Evolutionary conservation across 1,284 basidiomycete genomes (phyloP).

Genomic region (Melampsora abietis-canadensis): DNA sequence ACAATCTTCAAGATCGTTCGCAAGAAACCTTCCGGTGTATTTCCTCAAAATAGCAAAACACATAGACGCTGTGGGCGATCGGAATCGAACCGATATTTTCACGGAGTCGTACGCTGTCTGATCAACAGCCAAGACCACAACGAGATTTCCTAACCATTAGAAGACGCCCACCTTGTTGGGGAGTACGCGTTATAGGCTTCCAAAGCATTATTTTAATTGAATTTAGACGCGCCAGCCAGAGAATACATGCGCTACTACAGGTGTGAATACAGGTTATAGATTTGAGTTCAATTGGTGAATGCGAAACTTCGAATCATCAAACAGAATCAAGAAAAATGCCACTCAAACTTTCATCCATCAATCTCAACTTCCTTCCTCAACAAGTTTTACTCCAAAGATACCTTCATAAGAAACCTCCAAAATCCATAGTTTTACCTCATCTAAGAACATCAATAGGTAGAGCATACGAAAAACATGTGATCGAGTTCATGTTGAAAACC

Average conservation of each 20-base stretch:
- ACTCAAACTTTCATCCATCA: conserved; percentile 8
- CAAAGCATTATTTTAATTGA: no score
- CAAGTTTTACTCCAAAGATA: not conserved
- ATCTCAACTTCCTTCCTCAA: not conserved
- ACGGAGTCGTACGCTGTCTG: not conserved
- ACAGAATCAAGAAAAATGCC: not conserved
- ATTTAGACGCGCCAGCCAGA: no score
- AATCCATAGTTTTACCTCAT: not conserved
- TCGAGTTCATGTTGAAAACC: not conserved
- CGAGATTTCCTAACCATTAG: conserved; percentile 44
- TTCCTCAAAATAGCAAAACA: not conserved
- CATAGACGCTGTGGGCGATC: conserved; percentile 40
- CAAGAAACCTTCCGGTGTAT: no score
- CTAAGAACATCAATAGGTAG: not conserved
- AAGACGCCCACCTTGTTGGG: conserved; percentile 28
- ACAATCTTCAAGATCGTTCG: no score
- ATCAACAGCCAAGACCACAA: conserved; percentile 15
- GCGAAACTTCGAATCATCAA: no score
- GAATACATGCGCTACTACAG: no score
- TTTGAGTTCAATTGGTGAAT: no score
- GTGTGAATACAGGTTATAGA: no score
- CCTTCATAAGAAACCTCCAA: not conserved
- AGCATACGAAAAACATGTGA: not conserved
- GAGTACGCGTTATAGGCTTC: no score
- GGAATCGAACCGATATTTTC: conserved; percentile 44